Conservation (phyloP, 2,329 filamentous ascomycete species). For the Fusarium abutilonis region DNA sequence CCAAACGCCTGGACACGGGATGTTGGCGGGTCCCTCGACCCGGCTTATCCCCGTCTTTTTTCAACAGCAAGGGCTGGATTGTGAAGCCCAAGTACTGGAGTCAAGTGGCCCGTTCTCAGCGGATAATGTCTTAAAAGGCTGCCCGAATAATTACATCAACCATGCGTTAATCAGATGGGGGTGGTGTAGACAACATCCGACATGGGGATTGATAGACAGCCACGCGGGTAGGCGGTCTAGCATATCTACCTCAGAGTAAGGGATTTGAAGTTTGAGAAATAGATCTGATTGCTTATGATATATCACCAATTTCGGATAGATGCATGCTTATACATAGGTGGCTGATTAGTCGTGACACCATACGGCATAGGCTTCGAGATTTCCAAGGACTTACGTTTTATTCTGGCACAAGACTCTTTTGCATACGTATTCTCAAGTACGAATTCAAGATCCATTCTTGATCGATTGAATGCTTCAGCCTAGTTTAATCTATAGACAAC, state of each 20-base stretch:
- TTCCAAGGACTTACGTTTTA: conserved; percentile 15
- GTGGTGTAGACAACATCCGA: conserved; percentile 23
- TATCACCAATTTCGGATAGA: conserved; percentile 15
- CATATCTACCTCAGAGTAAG: conserved; percentile 12
- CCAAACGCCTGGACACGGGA: conserved; percentile 29
- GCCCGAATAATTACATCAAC: conserved; percentile 24
- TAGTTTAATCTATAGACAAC: conserved; percentile 1
- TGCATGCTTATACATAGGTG: conserved; percentile 17
- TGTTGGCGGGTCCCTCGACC: conserved; percentile 23
- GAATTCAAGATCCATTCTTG: conserved; percentile 15
- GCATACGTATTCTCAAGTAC: conserved; percentile 25
- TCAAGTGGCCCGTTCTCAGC: conserved; percentile 8
- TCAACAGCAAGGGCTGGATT: conserved; percentile 11
- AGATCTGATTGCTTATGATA: conserved; percentile 5
- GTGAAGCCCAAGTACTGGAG: not conserved
- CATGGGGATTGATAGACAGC: not conserved
- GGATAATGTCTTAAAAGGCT: conserved; percentile 11
- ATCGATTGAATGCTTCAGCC: conserved; percentile 9
- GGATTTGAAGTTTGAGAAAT: conserved; percentile 3
- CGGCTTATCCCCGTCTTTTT: conserved; percentile 27
- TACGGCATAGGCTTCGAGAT: conserved; percentile 31
- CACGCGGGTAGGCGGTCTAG: conserved; percentile 13
- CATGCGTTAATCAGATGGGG: conserved; percentile 25
- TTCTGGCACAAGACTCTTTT: conserved; percentile 24
- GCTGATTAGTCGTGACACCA: conserved; percentile 7